phyloP scores from a whole-genome alignment of 805 yeast species.

The Myxozyma neotropica region DNA sequence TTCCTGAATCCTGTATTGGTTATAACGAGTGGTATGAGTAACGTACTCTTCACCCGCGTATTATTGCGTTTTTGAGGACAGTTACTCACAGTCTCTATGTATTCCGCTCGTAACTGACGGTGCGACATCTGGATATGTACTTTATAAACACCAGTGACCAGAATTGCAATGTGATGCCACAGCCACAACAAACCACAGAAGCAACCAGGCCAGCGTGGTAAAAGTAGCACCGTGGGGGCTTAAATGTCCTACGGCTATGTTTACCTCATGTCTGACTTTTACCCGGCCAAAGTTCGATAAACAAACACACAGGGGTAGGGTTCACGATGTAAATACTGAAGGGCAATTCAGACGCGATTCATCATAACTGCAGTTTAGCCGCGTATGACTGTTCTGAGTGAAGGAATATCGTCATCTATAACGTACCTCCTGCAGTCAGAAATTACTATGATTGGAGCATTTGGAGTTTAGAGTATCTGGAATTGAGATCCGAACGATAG shows the following conservation, averaged over 20 bases:
- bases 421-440: too few species aligned
- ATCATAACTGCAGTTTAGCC: too few species aligned
- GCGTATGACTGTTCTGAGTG: not conserved
- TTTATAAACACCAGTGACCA: not conserved
- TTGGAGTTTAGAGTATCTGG: too few species aligned
- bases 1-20: conserved; percentile 40
- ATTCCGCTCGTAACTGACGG: conserved; percentile 16
- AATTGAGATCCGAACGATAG: too few species aligned
- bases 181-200: too few species aligned
- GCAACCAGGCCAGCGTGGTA: too few species aligned
- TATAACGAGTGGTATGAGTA: not conserved
- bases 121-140: not conserved
- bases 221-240: too few species aligned
- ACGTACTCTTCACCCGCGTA: too few species aligned
- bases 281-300: not conserved
- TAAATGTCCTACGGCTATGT: not conserved
- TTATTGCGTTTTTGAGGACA: too few species aligned
- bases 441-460: too few species aligned
- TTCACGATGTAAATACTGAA: conserved; percentile 9
- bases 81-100: conserved; percentile 23
- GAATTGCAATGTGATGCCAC: not conserved
- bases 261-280: not conserved
- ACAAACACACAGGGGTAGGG: conserved; percentile 7
- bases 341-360: not conserved
- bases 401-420: too few species aligned